Evolutionary conservation across 352 stramenopile species (phyloP).

Genomic region (Stramenopiles sp.): DNA sequence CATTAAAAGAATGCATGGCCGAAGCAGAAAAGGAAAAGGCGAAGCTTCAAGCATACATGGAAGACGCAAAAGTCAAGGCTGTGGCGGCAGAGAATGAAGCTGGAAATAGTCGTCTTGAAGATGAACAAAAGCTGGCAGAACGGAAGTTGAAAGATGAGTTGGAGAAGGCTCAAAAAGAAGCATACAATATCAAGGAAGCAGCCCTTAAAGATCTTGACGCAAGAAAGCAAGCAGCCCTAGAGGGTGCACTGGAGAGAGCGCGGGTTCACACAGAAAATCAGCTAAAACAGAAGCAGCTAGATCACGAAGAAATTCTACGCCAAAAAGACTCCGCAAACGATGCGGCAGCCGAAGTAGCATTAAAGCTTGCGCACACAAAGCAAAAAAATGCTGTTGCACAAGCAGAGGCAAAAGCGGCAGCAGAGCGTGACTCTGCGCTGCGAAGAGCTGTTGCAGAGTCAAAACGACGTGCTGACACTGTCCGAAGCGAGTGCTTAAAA

Average conservation of each 20-base stretch:
- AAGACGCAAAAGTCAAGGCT: neutral
- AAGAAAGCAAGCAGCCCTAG: neutral
- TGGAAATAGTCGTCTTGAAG: neutral
- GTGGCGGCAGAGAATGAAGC: neutral
- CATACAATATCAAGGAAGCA: neutral
- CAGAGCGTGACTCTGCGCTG: neutral
- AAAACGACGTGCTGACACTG: neutral
- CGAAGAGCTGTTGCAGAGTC: constrained; percentile 5
- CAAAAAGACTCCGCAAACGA: neutral
- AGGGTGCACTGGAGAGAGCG: neutral
- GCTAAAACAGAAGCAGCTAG: neutral
- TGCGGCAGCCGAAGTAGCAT: neutral
- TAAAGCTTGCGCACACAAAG: neutral
- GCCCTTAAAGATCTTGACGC: neutral
- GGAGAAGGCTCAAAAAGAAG: constrained; percentile 16
- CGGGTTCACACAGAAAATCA: neutral
- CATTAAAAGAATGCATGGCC: constrained; percentile 2
- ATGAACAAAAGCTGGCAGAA: constrained; percentile 13
- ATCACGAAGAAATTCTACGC: constrained; percentile 1
- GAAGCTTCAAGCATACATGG: neutral
- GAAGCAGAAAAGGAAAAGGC: neutral
- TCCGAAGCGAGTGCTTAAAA: neutral
- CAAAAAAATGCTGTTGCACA: neutral
- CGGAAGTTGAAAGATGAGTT: constrained; percentile 20
- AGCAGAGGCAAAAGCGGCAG: neutral